Evolutionary conservation across 2,329 filamentous ascomycete genomes (phyloP), one percentile per base, ranked within the genome.

Genomic region (Phialophora verrucosa): DNA sequence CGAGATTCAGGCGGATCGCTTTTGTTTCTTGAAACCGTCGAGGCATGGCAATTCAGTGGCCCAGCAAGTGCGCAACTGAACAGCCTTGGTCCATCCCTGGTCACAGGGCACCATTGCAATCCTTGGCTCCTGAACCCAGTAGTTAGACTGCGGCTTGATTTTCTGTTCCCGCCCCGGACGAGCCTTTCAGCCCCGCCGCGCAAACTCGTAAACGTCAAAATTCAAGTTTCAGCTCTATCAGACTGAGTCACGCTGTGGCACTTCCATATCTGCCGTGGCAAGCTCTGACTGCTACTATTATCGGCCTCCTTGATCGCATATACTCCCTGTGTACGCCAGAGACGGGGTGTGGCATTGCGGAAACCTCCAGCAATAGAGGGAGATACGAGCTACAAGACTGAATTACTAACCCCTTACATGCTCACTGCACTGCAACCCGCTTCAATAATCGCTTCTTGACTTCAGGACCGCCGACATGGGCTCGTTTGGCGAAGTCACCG

Each of bases 401-500:
- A 31, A 42, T 35, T 51, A 54, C 59, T 61, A 25, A 44, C 59
- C 29, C n/a, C 35, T 23, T 12, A 32, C 53, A 55, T 55, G 53
- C 29, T 25, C 29, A 20, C 12, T 25, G 31, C 25, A 25, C 3
- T 27, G 27, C 3, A 2, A 27, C 7, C 12, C 27, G 20, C 27
- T 27, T 17, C 20, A n/a, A 14, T 44, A 7, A 29, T 35, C 31
- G 11, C 17, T 44, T 53, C 20, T 44, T 53, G 44, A 50, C 38
- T 29, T 47, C 31, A 60, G 44, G 35, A 42, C 63, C 53, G 23
- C 50, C 60, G 70, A 50, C 3, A 73, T 73, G 72, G 67, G 65
- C 49, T 69, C 69, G 11, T 68, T 70, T 59, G 69, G 70, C 29
- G 64, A 70, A 53, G 60, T 66, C 27, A 77, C 75, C 1, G 74